These are phyloP conservation scores for Thermomyces lanuginosus DNA, from an alignment of 2,329 filamentous ascomycete genomes.

Conservation along the genomic window DNA sequence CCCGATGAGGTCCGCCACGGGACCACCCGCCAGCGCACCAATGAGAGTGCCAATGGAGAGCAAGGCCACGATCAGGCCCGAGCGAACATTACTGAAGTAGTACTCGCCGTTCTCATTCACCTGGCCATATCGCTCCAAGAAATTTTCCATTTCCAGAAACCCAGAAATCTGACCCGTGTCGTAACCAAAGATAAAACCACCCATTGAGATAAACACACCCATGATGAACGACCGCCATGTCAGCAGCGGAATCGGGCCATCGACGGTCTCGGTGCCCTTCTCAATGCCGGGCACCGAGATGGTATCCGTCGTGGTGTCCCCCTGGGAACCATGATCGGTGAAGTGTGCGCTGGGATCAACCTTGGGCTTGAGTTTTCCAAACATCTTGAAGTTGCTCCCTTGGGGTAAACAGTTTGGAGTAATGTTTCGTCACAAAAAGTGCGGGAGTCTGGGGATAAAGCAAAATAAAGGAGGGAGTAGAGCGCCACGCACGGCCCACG, in stretches of 20 bases:
- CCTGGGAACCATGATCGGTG: too few species aligned
- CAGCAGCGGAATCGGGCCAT: slow-evolving; percentile 18
- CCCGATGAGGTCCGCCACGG: slow-evolving; percentile 26
- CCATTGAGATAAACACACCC: slow-evolving; percentile 32
- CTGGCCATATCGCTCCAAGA: slow-evolving; percentile 23
- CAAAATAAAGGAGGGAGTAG: too few species aligned
- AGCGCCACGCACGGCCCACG: too few species aligned
- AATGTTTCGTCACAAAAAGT: too few species aligned
- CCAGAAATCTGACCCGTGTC: slow-evolving; percentile 31
- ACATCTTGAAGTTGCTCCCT: too few species aligned
- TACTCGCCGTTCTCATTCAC: slow-evolving; percentile 14
- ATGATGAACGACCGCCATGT: slow-evolving; percentile 24
- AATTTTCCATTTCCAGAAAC: slow-evolving; percentile 27
- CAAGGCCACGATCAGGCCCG: slow-evolving; percentile 27
- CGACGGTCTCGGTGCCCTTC: slow-evolving; percentile 8
- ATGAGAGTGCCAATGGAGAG: slow-evolving; percentile 29
- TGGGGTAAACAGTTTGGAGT: too few species aligned
- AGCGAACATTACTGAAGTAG: slow-evolving; percentile 25
- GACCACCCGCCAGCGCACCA: slow-evolving; percentile 25
- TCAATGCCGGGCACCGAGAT: too few species aligned
- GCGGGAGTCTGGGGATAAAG: too few species aligned
- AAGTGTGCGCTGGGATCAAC: too few species aligned
- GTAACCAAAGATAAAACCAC: slow-evolving; percentile 29
- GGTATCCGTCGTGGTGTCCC: too few species aligned
- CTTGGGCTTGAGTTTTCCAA: too few species aligned